Conservation (phyloP, 768 basidiomycete genomes). For the Jaapia argillacea region DNA sequence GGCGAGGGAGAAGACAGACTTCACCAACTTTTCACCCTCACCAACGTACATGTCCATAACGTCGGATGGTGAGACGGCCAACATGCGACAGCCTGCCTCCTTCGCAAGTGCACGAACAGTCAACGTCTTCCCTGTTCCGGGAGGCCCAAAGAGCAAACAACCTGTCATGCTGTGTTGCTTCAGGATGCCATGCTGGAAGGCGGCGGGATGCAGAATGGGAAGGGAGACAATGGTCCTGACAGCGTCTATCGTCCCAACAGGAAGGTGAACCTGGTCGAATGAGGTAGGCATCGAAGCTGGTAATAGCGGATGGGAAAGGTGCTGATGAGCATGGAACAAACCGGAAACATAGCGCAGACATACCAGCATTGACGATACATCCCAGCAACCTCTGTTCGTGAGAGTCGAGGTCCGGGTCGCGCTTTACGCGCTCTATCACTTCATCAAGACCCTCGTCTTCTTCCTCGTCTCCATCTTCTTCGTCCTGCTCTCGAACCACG, state of each 20-base stretch:
- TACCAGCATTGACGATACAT: constrained; percentile 81
- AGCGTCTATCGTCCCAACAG: constrained; percentile 81
- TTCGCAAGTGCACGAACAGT: constrained; percentile 85
- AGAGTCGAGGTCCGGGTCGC: constrained; percentile 63
- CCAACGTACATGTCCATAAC: constrained; percentile 97
- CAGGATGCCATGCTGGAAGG: constrained; percentile 82
- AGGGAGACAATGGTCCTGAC: constrained; percentile 87
- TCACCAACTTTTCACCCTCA: constrained; percentile 85
- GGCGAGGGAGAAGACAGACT: constrained; percentile 81
- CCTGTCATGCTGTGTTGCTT: constrained; percentile 90
- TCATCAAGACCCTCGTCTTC: constrained; percentile 35
- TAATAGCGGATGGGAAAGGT: constrained; percentile 4
- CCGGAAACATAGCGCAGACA: constrained; percentile 13
- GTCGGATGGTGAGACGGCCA: constrained; percentile 83
- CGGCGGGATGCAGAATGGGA: constrained; percentile 77
- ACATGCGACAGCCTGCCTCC: constrained; percentile 91
- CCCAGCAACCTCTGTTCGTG: constrained; percentile 75
- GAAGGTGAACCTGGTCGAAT: constrained; percentile 83
- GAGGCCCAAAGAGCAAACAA: constrained; percentile 87
- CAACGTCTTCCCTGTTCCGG: constrained; percentile 87
- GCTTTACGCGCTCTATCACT: constrained; percentile 67
- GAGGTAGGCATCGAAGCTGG: constrained; percentile 70
- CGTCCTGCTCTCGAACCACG: constrained; percentile 13
- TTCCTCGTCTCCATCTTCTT: constrained; percentile 13
- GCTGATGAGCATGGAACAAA: constrained; percentile 7